Base-by-base conservation (phyloP, 2,329 filamentous ascomycete genomes). In the Tricladium varicosporioides region DNA sequence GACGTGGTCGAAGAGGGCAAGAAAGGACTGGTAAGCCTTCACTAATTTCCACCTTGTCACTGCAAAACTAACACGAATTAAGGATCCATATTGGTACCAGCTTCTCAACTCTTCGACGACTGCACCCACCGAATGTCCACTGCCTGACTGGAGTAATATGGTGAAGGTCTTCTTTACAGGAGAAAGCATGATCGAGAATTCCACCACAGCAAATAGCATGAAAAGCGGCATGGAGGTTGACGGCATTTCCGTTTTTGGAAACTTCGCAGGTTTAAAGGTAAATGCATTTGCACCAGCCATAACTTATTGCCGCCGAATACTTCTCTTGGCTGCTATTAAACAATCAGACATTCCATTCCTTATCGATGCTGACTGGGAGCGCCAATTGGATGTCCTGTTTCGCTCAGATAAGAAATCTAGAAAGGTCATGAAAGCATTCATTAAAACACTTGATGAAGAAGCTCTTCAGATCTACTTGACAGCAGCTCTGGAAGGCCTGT, bases 1-100 rank as follows among this genome's bases (percentile, higher is more conserved):
- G 93, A 97, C 69, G 86, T 97, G 2, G 74, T 90, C 1, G 94
- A 99, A 69, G 93, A 97, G 74, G 94, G 92, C 1, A 86, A 85
- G 60, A 92, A 91, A 71, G 94, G 94, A 0, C 79, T 97, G 3
- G 91, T 96, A 66, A 83, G 83, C 11, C 82, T 80, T 79, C 80
- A 76, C 0, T 76, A 4, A 40, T 40, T n/a, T 13, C 3, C n/a
- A 13, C n/a, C 10, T 13, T 3, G n/a, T 2, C 36, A 40, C 36
- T 5, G 9, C 36, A 5, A 78, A 36, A 8, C 19, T 44, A 18
- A 60, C 16, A 36, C 32, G 22, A 14, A 31, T 27, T 5, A 49
- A 74, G 63, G 71, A 75, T 72, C 86, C 87, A 10, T 87, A 88
- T 67, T 89, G 85, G 85, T 87, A 87, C 65, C 75, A 77, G 48